Evolutionary conservation across 345 rosid species (phyloP), one percentile per base, ranked within the genome.

Genomic region (Murraya koenigii): DNA sequence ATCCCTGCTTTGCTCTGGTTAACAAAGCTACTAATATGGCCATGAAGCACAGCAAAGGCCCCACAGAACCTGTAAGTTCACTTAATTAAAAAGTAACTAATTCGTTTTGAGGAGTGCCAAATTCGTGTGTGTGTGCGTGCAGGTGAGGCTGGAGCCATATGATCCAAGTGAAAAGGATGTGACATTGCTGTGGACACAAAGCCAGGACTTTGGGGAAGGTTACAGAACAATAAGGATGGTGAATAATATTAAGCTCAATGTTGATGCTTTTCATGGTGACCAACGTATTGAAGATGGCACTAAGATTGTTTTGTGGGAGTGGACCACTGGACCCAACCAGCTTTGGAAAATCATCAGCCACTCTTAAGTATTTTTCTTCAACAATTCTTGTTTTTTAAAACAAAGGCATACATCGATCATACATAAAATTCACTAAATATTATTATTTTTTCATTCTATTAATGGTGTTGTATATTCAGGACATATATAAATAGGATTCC

Each of bases 21-120:
- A 93, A 95, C 82, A 93, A 89, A 81, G 93, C 88, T 58, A 89
- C 93, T 70, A 92, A 92, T 74, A 85, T 89, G 85, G 97, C 93
- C 70, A 61, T 92, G 71, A 89, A 90, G 80, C 95, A 90, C 81
- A 86, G 92, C 33, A 75, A 80, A 22, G 97, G 91, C 82, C 93
- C 74, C 56, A 35, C 85, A 33, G 87, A 89, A 60, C 98, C 97
- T 8, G 98, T 90, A 87, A 93, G 89, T 66, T 44, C 49, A 35
- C 38, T 44, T 0, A 41, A 41, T 3, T 41, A 41, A 41, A 41
- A 41, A 44, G 49, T 44, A 44, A 44, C 13, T 44, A 44, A 0
- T 11, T 44, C 49, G 13, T 13, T 44, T 44, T 13, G 13, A 44
- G 5, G 49, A 11, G 47, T 41, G 15, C 47, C 14, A 11, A 11